Base-by-base conservation (phyloP, 371 early-diverging fungal genomes). In the Syncephalastrum monosporum region DNA sequence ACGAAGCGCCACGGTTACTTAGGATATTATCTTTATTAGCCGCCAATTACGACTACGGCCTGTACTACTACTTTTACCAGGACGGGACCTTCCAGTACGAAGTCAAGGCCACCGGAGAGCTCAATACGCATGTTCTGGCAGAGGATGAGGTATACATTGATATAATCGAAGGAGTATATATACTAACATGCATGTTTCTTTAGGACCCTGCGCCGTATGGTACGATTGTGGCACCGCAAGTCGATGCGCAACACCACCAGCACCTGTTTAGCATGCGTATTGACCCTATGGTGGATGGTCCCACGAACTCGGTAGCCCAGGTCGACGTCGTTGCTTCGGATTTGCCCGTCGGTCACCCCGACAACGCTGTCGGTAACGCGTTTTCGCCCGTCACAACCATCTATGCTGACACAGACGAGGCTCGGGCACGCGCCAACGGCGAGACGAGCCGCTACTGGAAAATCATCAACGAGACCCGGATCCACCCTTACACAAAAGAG, bases 41-140 rank as follows among this genome's bases (percentile, higher is more conserved):
- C 41, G 77, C 74, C 60, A 77, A 80, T 44, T 80, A 80, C 29
- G 80, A 80, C 54, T 80, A 80, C 61, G 80, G 75, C 45, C 64
- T 80, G 29, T 80, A 77, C 55, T 80, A 73, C 58, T 80, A 75
- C 51, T 79, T 80, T 27, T 74, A 80, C 42, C 75, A 77, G 58
- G 80, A 80, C 47, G 80, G 80, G 50, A 71, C 74, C 16, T 72
- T 80, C 50, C 68, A 80, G 47, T 75, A 73, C 42, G 80, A 80
- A 62, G 74, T 80, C 43, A 80, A 80, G 65, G 78, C 78, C 16
- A 80, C 80, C 25, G 80, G 80, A 43, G 74, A 73, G 42, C 63
- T 80, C 8, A 77, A 74, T 50, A 80, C 80, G 1, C 70, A 69
- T 42, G 77, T 77, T 47, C 64, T 77, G 53, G 76, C 79, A 15